phyloP scores from a whole-genome alignment of 1,139 yeast genomes.

The Debaryomyces nepalensis region DNA sequence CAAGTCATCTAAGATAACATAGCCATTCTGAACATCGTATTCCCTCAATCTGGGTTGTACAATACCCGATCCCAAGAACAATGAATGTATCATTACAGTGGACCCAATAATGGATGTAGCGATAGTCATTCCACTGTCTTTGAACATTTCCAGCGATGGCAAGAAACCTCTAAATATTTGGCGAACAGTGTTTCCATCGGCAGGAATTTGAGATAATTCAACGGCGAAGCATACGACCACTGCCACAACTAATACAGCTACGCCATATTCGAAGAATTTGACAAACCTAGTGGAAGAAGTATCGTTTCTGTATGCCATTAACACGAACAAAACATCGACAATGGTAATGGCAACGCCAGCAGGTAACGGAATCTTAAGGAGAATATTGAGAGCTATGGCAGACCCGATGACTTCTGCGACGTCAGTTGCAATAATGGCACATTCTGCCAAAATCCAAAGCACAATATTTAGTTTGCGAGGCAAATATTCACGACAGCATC shows the following conservation, averaged over 20 bases:
- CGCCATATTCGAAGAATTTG: slow-evolving; percentile 66
- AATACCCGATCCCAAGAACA: slow-evolving; percentile 74
- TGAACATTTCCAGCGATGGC: slow-evolving; percentile 67
- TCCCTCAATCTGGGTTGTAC: slow-evolving; percentile 74
- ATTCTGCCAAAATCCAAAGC: slow-evolving; percentile 73
- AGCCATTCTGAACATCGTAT: slow-evolving; percentile 54
- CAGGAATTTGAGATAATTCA: slow-evolving; percentile 61
- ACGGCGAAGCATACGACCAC: slow-evolving; percentile 76
- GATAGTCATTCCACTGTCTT: slow-evolving; percentile 66
- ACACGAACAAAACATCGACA: slow-evolving; percentile 71
- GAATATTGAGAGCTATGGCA: slow-evolving; percentile 79
- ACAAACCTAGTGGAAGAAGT: slow-evolving; percentile 66
- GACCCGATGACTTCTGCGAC: slow-evolving; percentile 87
- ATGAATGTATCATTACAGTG: slow-evolving; percentile 82
- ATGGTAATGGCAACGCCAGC: slow-evolving; percentile 79
- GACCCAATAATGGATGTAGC: slow-evolving; percentile 83
- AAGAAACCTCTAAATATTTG: slow-evolving; percentile 70
- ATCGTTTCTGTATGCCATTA: slow-evolving; percentile 77
- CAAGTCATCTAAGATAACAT: slow-evolving; percentile 34
- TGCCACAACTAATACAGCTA: slow-evolving; percentile 66
- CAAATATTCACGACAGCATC: slow-evolving; percentile 64
- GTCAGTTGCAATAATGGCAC: slow-evolving; percentile 84
- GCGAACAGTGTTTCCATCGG: slow-evolving; percentile 41
- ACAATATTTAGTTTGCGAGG: slow-evolving; percentile 62
- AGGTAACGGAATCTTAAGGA: slow-evolving; percentile 69